A percentile compares a stretch with the other conserved stretches of the same genome.
These are phyloP conservation scores for Centrapalus pauciflorus DNA, from an alignment of 129 eudicot genomes.

Conservation along the genomic window DNA sequence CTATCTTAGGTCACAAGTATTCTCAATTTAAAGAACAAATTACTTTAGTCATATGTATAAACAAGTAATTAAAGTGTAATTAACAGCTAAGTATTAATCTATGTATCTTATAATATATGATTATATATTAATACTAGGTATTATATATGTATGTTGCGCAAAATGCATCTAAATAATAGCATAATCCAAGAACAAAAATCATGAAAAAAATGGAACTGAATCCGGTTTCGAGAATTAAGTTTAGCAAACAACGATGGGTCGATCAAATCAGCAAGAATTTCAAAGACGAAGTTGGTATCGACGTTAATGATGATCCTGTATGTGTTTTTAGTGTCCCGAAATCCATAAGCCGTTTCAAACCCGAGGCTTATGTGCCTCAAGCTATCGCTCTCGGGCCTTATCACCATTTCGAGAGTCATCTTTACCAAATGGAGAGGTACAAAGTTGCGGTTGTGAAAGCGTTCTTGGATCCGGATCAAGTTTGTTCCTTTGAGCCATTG, in stretches of 20 bases:
- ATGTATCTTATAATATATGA: too few relatives aligned
- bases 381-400: conserved; percentile 40
- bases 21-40: conserved; percentile 15
- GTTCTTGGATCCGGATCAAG: conserved; percentile 11
- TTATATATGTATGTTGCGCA: background rate
- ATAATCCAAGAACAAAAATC: background rate
- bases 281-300: conserved; percentile 19
- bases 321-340: conserved; percentile 35
- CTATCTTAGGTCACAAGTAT: conserved; percentile 18
- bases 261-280: conserved; percentile 27
- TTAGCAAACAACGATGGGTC: conserved; percentile 34
- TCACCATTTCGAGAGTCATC: conserved; percentile 33
- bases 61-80: conserved; percentile 4
- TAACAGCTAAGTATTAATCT: conserved; percentile 11
- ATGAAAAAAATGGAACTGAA: conserved; percentile 15
- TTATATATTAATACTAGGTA: conserved; percentile 18
- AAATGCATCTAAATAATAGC: background rate
- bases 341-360: conserved; percentile 26
- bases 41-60: background rate
- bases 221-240: conserved; percentile 10
- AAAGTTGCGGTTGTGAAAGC: conserved; percentile 31
- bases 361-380: conserved; percentile 44
- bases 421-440: conserved; percentile 36
- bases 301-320: conserved; percentile 16
- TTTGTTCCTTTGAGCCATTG: background rate